Percentiles rank a stretch among this genome's conserved stretches.
These are phyloP conservation scores for Poa annua DNA, from an alignment of 176 grass and related monocot species.

Conservation along the genomic window DNA sequence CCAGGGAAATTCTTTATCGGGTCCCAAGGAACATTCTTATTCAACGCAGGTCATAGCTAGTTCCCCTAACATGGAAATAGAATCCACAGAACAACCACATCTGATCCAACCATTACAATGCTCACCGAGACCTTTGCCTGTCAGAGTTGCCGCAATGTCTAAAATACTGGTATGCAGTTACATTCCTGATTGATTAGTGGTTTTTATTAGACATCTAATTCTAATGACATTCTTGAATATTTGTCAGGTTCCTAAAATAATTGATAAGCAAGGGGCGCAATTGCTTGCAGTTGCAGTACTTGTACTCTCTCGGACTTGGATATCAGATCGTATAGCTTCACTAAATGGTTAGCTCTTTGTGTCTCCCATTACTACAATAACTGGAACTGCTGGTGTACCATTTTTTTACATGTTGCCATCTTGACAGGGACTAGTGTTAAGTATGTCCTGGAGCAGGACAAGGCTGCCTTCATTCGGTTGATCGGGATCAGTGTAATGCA, in stretches of 20 bases:
- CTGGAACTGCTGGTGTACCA: conserved; percentile 17
- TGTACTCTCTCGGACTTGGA: conserved; percentile 94
- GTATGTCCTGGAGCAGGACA: conserved; percentile 97
- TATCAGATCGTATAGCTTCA: conserved; percentile 97
- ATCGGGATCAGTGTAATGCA: conserved; percentile 93
- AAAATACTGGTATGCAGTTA: conserved; percentile 75
- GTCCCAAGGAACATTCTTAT: conserved; percentile 66
- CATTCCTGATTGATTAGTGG: conserved; percentile 1
- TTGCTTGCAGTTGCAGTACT: conserved; percentile 87
- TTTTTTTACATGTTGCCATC: conserved; percentile 27
- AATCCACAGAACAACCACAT: conserved; percentile 43
- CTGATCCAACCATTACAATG: conserved; percentile 62
- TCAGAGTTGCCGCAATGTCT: conserved; percentile 88
- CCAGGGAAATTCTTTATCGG: conserved; percentile 58
- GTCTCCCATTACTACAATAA: conserved; percentile 14
- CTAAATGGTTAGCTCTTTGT: conserved; percentile 74
- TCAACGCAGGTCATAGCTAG: conserved; percentile 68
- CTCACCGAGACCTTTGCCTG: conserved; percentile 61
- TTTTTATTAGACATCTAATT: not conserved
- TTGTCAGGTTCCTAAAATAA: conserved; percentile 78
- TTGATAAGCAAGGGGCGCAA: conserved; percentile 93
- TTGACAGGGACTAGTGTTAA: conserved; percentile 92
- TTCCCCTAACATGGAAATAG: conserved; percentile 64
- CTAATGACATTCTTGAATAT: conserved; percentile 38
- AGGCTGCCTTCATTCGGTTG: conserved; percentile 83